Conservation (phyloP, 805 yeast genomes). For the Ogataea haglerorum region DNA sequence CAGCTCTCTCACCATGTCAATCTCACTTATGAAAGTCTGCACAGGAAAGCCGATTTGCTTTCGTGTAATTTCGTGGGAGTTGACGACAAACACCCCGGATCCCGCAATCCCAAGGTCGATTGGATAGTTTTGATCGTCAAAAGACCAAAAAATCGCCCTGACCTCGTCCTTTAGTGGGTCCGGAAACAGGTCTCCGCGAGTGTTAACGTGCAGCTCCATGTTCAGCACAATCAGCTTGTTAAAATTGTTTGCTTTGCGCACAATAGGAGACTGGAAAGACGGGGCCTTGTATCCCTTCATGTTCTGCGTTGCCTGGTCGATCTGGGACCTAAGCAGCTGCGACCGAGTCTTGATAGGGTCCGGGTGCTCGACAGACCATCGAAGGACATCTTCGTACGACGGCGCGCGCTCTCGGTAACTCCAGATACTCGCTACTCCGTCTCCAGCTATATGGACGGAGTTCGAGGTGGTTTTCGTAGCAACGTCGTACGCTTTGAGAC, state of each 20-base stretch:
- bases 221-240: conserved; percentile 54
- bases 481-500: conserved; percentile 16
- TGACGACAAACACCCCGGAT: conserved; percentile 36
- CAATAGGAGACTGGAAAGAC: conserved; percentile 27
- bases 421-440: conserved; percentile 36
- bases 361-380: conserved; percentile 31
- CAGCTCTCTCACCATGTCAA: conserved; percentile 53
- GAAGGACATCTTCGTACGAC: conserved; percentile 32
- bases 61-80: neutral
- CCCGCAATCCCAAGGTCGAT: conserved; percentile 33
- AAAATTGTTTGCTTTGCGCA: conserved; percentile 36
- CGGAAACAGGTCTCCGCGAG: conserved; percentile 50
- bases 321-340: conserved; percentile 42
- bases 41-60: conserved; percentile 24
- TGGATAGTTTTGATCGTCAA: conserved; percentile 42
- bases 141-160: conserved; percentile 58
- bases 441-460: neutral
- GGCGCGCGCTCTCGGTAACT: conserved; percentile 50
- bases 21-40: conserved; percentile 50
- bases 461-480: conserved; percentile 2
- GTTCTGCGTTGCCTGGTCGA: conserved; percentile 44
- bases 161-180: conserved; percentile 65
- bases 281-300: conserved; percentile 38
- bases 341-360: conserved; percentile 17
- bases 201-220: conserved; percentile 65